A percentile compares a stretch with the other conserved stretches of the same genome.
Evolutionary conservation across 176 grass and related monocot genomes (phyloP).

Genomic region (Echinochloa phyllopogon): DNA sequence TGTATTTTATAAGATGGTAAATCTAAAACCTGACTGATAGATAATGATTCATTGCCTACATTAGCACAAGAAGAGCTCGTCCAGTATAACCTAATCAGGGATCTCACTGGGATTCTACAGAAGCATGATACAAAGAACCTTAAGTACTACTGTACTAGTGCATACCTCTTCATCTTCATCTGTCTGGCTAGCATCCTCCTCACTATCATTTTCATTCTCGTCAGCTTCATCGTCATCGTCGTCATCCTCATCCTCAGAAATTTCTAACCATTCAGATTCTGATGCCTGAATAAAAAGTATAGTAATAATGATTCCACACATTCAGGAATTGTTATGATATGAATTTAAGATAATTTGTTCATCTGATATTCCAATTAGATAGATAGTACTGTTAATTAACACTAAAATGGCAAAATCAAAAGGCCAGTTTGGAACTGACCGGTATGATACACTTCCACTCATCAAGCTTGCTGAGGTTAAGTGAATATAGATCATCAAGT

Average conservation of each 20-base stretch:
- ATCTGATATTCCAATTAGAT: conserved; percentile 10
- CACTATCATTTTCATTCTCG: conserved; percentile 59
- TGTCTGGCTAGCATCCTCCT: conserved; percentile 55
- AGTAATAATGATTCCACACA: conserved; percentile 11
- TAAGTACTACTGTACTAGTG: conserved; percentile 17
- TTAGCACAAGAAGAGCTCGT: neutral
- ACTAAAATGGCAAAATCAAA: conserved; percentile 15
- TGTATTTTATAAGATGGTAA: neutral
- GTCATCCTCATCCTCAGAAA: conserved; percentile 80
- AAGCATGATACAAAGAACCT: neutral
- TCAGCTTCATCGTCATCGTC: conserved; percentile 70
- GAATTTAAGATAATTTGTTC: conserved; percentile 15
- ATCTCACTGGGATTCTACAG: neutral
- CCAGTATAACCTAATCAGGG: conserved; percentile 6
- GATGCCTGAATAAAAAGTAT: conserved; percentile 62
- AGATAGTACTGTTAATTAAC: conserved; percentile 1
- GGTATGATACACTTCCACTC: conserved; percentile 97
- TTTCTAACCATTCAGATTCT: conserved; percentile 96
- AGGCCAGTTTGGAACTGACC: conserved; percentile 52
- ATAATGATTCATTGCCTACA: neutral
- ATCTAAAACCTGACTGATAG: neutral
- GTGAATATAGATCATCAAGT: conserved; percentile 95
- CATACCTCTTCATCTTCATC: conserved; percentile 77
- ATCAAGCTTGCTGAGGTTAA: conserved; percentile 97
- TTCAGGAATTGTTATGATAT: neutral